Base-by-base conservation (phyloP, 2,329 filamentous ascomycete species). In the Xylariaceae sp. region DNA sequence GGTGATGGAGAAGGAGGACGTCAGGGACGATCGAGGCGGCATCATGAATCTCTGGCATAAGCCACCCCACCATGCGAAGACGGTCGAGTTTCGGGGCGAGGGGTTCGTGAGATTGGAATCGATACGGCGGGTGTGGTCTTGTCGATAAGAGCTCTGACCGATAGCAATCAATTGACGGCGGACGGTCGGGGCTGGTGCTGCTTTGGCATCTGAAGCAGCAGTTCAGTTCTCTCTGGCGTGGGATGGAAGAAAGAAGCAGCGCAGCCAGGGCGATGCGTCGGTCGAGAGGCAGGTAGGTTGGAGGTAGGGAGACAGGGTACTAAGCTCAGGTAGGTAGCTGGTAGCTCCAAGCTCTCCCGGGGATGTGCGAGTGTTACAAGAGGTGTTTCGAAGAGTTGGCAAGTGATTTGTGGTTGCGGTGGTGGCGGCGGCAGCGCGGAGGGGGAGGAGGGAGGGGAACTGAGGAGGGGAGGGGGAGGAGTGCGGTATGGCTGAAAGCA, bases 1-100 rank as follows among this genome's bases (percentile, higher is more conserved):
- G 53, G 85, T 85, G 53, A 94, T 84, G 48, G 87, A 89, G 63
- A 94, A 94, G 46, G 87, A 92, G 57, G 84, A 86, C 44, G 85
- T 92, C 57, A 94, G 72, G 48, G 85, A 81, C 53, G 83, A 77
- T 73, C 86, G 80, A 57, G 87, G 87, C 66, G 89, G 88, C 89
- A 94, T 94, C 65, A 72, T 72, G 69, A 69, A 63, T 42, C n/a
- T n/a, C n/a, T n/a, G n/a, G 36, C 31, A 33, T 42, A 44, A 38
- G 46, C 43, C 48, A 53, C 51, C 68, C 69, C 67, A 72, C 72
- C 73, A 76, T 71, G 60, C 63, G 59, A 46, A 48, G 48, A 11
- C 16, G 38, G 46, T 48, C 43, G 47, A 40, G 65, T 69, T 35
- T 51, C 46, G 50, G 44, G 51, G 50, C 47, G 51, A 51, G 43